Base-by-base conservation (phyloP, 2,329 filamentous ascomycete species). In the Amylocarpus encephaloides region DNA sequence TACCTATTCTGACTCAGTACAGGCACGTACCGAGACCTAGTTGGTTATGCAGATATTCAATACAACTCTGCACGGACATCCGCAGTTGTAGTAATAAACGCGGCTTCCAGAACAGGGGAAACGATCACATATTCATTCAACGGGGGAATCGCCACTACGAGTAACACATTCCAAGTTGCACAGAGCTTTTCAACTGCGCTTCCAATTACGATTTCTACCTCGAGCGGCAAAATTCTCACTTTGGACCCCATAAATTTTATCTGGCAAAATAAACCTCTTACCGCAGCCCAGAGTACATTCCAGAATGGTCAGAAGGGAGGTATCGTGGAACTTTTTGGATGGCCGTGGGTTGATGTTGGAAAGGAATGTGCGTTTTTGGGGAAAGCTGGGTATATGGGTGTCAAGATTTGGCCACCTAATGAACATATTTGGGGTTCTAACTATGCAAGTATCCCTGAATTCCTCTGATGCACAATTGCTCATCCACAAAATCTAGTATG, bases 41-140 rank as follows among this genome's bases (percentile, higher is more conserved):
- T 65, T 30, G 62, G 62, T 32, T 65, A 65, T 45, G 60, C 62
- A 11, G 62, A 65, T 50, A 63, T 62, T 18, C 62, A 65, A 48
- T 65, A 65, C 52, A 63, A 59, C 45, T 48, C 60, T 18, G 61
- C 47, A 15, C 54, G 60, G 22, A 60, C 51, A n/a, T 48, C 51
- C 22, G 62, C 62, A 10, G 61, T 59, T 34, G 61, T 53, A 11
- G 51, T 53, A 58, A 58, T 65, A 22, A 64, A 65, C 30, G 61
- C 60, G 26, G 59, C 61, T 15, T 62, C 60, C 33, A 59, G 61
- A 44, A 63, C 61, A 12, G 49, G 50, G 11, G 59, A 61, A 36
- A 38, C 45, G 10, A 44, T 64, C 15, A 6, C 68, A 62, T 54
- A 54, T 29, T 48, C 52, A 7, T 54, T 54, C 32, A 44, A 43